A percentile compares a stretch with the other conserved stretches of the same genome.
phyloP scores from a whole-genome alignment of 805 yeast genomes.

The Yamadazyma sp. region DNA sequence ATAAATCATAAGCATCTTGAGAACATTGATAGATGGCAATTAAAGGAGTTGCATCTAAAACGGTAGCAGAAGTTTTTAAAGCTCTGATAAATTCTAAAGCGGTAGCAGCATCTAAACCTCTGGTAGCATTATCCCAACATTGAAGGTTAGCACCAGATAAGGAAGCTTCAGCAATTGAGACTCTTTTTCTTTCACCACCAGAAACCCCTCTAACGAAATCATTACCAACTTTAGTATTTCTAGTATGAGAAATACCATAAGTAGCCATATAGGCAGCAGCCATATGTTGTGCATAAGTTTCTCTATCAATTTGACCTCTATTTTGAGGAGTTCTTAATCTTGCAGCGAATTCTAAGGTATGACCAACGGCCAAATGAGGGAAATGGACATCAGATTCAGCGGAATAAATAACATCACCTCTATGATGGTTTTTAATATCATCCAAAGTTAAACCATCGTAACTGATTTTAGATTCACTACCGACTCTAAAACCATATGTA shows the following conservation, averaged over 20 bases:
- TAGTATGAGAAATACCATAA: slow-evolving; percentile 51
- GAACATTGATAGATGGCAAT: slow-evolving; percentile 57
- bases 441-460: slow-evolving; percentile 31
- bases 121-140: slow-evolving; percentile 71
- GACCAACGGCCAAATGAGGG: slow-evolving; percentile 52
- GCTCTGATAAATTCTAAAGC: slow-evolving; percentile 73
- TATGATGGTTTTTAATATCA: slow-evolving; percentile 25
- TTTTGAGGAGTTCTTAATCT: slow-evolving; percentile 43
- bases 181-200: slow-evolving; percentile 85
- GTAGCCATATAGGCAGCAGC: slow-evolving; percentile 42
- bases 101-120: slow-evolving; percentile 83
- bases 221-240: slow-evolving; percentile 58
- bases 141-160: slow-evolving; percentile 55
- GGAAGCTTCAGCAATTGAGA: slow-evolving; percentile 75
- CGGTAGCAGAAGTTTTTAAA: slow-evolving; percentile 58
- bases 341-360: slow-evolving; percentile 54
- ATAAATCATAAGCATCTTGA: slow-evolving; percentile 45
- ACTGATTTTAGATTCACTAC: slow-evolving; percentile 25
- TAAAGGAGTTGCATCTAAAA: slow-evolving; percentile 57
- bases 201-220: slow-evolving; percentile 70
- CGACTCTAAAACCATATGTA: slow-evolving; percentile 34
- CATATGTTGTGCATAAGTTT: slow-evolving; percentile 36
- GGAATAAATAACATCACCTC: slow-evolving; percentile 39
- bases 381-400: slow-evolving; percentile 57
- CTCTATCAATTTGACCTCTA: slow-evolving; percentile 30